These are phyloP conservation scores for Leccinum ochraceum DNA, from an alignment of 768 basidiomycete species.

Conservation along the genomic window DNA sequence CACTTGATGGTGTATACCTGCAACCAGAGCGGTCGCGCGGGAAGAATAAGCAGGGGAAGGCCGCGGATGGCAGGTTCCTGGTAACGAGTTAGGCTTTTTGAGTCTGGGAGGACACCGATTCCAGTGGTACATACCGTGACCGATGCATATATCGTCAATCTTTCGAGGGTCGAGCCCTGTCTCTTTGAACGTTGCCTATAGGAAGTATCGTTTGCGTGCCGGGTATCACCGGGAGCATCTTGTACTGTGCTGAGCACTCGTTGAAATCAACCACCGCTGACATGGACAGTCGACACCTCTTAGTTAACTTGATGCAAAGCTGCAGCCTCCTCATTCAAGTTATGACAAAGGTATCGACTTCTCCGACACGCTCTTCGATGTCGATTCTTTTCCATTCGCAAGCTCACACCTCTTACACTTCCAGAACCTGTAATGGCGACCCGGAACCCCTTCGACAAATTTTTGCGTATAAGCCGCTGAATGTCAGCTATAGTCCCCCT, in stretches of 20 bases:
- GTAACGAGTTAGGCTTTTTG: no score
- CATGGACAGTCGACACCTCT: constrained; percentile 62
- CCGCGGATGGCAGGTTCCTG: no score
- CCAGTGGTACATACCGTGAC: no score
- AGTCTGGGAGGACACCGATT: no score
- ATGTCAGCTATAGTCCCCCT: constrained; percentile 1
- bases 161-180: no score
- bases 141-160: no score
- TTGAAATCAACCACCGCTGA: constrained; percentile 70
- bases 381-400: not conserved
- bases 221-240: no score
- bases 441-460: not conserved
- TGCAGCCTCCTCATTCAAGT: constrained; percentile 27
- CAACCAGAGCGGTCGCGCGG: no score
- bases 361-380: constrained; percentile 39
- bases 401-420: constrained; percentile 19
- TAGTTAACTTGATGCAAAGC: constrained; percentile 55
- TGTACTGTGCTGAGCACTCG: constrained; percentile 28
- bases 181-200: no score
- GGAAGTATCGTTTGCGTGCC: no score
- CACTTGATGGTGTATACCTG: constrained; percentile 47
- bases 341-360: constrained; percentile 41
- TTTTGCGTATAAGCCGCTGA: not conserved
- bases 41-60: no score
- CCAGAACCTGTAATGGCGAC: constrained; percentile 10